These are phyloP conservation scores for Dothistroma pini DNA, from an alignment of 2,329 filamentous ascomycete species.

Conservation along the genomic window DNA sequence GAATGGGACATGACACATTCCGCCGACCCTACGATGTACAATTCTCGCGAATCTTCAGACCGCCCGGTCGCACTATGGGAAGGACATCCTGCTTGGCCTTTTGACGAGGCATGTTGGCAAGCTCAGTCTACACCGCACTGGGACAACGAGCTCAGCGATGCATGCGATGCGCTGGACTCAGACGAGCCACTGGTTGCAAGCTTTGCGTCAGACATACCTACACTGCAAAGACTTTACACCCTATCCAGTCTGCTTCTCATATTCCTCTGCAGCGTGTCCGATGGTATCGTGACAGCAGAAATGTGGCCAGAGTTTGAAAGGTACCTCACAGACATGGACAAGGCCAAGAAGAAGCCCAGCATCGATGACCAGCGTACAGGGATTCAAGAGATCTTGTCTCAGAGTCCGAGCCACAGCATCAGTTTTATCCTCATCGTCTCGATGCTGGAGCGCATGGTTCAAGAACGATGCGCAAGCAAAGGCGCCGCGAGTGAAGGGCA, in stretches of 20 bases:
- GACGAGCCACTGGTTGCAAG: conserved; percentile 59
- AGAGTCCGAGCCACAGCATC: conserved; percentile 75
- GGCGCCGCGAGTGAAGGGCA: not conserved
- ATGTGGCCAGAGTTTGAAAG: conserved; percentile 69
- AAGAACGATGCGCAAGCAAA: conserved; percentile 36
- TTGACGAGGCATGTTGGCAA: conserved; percentile 50
- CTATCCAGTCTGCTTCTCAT: conserved; percentile 67
- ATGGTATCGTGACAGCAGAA: conserved; percentile 69
- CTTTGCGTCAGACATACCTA: conserved; percentile 61
- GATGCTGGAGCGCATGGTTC: conserved; percentile 61
- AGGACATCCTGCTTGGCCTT: conserved; percentile 57
- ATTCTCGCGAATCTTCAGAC: conserved; percentile 6
- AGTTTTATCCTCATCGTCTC: conserved; percentile 83
- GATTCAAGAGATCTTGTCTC: conserved; percentile 70
- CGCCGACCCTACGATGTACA: conserved; percentile 16
- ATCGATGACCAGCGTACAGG: conserved; percentile 56
- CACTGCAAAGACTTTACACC: conserved; percentile 68
- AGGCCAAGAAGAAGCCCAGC: conserved; percentile 42
- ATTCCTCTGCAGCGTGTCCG: conserved; percentile 71
- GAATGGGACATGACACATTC: conserved; percentile 58
- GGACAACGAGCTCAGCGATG: conserved; percentile 41
- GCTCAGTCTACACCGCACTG: conserved; percentile 40
- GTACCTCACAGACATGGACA: conserved; percentile 50
- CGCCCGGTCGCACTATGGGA: conserved; percentile 49
- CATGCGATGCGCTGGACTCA: conserved; percentile 67